Conservation (phyloP, 352 stramenopile species). For the Phytophthora sp. region DNA sequence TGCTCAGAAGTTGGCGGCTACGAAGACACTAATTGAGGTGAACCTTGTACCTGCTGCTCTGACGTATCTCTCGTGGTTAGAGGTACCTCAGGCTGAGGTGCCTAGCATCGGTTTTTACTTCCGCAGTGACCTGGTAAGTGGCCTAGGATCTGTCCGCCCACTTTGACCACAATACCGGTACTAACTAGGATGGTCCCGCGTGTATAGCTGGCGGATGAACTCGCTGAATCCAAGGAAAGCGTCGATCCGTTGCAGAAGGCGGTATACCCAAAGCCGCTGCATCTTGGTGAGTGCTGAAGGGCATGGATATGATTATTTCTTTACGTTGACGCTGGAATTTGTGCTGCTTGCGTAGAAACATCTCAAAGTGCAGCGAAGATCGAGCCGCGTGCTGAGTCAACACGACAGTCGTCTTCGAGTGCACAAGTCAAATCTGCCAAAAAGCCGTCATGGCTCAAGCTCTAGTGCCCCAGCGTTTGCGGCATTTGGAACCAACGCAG, state of each 20-base stretch:
- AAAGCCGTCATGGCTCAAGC: constrained; percentile 81
- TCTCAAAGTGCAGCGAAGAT: constrained; percentile 22
- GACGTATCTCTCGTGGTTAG: constrained; percentile 78
- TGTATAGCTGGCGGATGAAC: constrained; percentile 41
- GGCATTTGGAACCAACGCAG: neutral
- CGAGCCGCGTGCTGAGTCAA: constrained; percentile 36
- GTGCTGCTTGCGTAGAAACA: constrained; percentile 28
- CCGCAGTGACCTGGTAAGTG: constrained; percentile 59
- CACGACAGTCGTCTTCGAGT: constrained; percentile 30
- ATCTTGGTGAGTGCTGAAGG: constrained; percentile 40
- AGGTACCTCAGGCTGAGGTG: constrained; percentile 28
- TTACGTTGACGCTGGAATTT: constrained; percentile 16
- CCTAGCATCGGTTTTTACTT: constrained; percentile 59
- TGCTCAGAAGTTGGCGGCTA: constrained; percentile 58
- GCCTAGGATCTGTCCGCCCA: neutral
- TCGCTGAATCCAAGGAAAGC: constrained; percentile 50
- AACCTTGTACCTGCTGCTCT: constrained; percentile 81
- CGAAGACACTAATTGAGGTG: constrained; percentile 70
- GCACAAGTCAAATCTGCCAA: constrained; percentile 50
- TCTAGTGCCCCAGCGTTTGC: constrained; percentile 28
- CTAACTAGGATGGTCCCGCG: constrained; percentile 11
- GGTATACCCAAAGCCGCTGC: constrained; percentile 55
- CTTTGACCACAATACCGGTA: neutral
- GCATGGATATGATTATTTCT: neutral
- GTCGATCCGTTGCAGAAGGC: constrained; percentile 28